A percentile compares a stretch with the other conserved stretches of the same genome.
These are phyloP conservation scores for Orbilia quercus DNA, from an alignment of 2,329 filamentous ascomycete species.

Conservation along the genomic window DNA sequence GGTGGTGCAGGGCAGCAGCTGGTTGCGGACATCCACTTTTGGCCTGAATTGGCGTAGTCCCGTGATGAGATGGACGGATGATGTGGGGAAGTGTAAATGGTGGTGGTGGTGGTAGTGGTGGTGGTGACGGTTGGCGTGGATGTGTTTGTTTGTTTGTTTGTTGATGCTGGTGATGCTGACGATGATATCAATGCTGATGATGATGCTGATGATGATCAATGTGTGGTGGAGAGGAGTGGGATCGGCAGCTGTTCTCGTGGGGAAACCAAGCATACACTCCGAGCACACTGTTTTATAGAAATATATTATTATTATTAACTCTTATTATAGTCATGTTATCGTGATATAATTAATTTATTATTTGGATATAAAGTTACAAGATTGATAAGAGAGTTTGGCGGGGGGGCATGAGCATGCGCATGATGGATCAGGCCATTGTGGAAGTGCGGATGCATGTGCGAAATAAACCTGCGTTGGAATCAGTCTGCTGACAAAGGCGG, in stretches of 20 bases:
- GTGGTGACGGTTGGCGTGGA: neutral
- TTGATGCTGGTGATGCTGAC: neutral
- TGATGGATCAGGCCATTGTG: too few relatives aligned
- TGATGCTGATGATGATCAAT: neutral
- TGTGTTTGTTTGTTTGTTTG: neutral
- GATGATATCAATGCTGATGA: neutral
- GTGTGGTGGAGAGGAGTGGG: neutral
- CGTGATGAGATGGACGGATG: neutral
- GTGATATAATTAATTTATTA: neutral
- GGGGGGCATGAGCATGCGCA: neutral
- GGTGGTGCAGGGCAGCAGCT: slow-evolving; percentile 10
- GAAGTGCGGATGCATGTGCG: too few relatives aligned
- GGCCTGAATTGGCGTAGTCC: too few relatives aligned
- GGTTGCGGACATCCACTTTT: slow-evolving; percentile 16
- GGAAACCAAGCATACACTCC: neutral
- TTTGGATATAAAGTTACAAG: too few relatives aligned
- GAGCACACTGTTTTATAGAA: too few relatives aligned
- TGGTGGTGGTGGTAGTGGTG: neutral
- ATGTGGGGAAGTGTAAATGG: neutral
- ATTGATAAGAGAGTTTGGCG: neutral
- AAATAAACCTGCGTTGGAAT: slow-evolving; percentile 10
- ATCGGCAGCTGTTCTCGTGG: neutral
- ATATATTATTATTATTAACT: too few relatives aligned
- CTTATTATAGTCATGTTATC: too few relatives aligned
- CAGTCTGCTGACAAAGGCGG: neutral